Percentiles rank a stretch among this genome's conserved stretches.
These are phyloP conservation scores for Pythium sp. DNA, from an alignment of 352 stramenopile genomes.

Conservation along the genomic window DNA sequence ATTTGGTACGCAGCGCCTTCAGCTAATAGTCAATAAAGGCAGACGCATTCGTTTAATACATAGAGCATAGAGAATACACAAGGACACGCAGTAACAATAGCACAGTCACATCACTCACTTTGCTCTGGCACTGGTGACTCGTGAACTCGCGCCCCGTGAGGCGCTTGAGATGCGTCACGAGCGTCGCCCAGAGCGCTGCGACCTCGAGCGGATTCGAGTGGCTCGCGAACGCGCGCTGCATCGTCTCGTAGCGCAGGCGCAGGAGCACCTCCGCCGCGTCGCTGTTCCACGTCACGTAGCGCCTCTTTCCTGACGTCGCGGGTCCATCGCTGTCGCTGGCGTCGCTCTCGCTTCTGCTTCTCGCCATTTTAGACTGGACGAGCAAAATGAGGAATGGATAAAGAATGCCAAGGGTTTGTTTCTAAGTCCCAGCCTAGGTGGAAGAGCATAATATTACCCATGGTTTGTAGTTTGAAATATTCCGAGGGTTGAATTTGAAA, in stretches of 20 bases:
- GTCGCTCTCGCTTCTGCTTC: not conserved
- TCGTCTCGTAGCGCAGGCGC: not conserved
- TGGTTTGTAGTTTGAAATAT: too few relatives aligned
- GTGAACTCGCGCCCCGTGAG: not conserved
- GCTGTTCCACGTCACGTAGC: conserved; percentile 1
- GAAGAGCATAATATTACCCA: too few relatives aligned
- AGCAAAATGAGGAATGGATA: not conserved
- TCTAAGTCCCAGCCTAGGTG: too few relatives aligned
- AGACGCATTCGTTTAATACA: not conserved
- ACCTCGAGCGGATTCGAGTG: conserved; percentile 3
- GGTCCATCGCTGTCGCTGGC: not conserved
- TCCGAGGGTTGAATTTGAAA: too few relatives aligned
- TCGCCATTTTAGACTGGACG: not conserved
- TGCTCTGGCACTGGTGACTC: not conserved
- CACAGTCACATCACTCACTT: not conserved
- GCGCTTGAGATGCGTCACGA: not conserved
- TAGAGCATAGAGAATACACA: not conserved
- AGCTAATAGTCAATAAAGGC: not conserved
- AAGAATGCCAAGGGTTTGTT: not conserved
- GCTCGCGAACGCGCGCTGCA: not conserved
- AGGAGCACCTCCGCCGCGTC: not conserved
- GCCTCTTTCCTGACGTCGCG: not conserved
- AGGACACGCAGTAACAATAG: not conserved
- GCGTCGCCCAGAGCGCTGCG: not conserved
- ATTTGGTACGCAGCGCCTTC: conserved; percentile 2